Evolutionary conservation across 805 yeast genomes (phyloP), one percentile per base, ranked within the genome.

Genomic region (Candida tallmaniae): DNA sequence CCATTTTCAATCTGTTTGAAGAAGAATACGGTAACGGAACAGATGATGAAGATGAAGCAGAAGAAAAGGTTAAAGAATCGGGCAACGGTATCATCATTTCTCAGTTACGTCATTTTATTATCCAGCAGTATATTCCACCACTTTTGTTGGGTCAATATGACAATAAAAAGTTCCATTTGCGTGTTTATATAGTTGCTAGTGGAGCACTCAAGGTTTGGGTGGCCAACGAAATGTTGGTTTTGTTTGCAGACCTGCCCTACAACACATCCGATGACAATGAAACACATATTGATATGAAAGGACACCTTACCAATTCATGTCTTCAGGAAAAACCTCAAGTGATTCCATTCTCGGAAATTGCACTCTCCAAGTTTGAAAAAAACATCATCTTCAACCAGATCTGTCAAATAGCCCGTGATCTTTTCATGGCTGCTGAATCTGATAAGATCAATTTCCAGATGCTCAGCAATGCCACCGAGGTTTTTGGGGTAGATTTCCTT

Each of bases 241-340:
- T 93, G 30, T 90, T 93, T 63, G 86, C 97, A 9, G 74, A 73
- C 7, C 20, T 34, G 4, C 72, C 73, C 6, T 38, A 44, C 10
- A 45, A 47, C 2, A 43, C 46, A 5, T 43, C 46, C 6, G 54
- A 54, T 9, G 35, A 37, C 4, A 38, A 27, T 3, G 50, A 49
- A 4, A 59, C 57, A 5, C 49, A 56, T 5, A 58, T 70, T 5
- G 63, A 69, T 22, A 70, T 86, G 58, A 67, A 66, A 1, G 87
- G 93, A 2, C 98, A 93, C 54, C 68, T 93, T 44, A 93, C 98
- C 11, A 93, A 93, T 52, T 93, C 98, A 0, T 93, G 98, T 62
- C 60, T 88, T 23, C 97, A 90, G 58, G 64, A 57, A 22, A 52
- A 58, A 5, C 62, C 71, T 9, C 48, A 64, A 30, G 96, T 89